Conservation (phyloP, 1,139 yeast genomes). For the Lodderomyces oxycetoniae region DNA sequence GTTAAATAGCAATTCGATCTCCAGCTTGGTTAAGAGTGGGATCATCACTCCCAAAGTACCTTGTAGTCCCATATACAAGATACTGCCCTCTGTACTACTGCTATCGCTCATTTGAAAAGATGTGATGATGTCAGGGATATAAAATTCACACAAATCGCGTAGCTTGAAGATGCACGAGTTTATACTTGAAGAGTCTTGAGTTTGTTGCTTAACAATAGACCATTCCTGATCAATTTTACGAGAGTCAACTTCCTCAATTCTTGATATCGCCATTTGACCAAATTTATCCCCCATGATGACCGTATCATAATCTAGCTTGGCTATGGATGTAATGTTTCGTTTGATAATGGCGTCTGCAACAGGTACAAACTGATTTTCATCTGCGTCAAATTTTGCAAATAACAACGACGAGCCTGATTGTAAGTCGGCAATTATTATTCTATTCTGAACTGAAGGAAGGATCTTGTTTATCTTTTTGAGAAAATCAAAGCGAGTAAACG, state of each 20-base stretch:
- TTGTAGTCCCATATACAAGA: slow-evolving; percentile 70
- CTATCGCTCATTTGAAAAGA: slow-evolving; percentile 52
- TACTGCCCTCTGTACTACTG: slow-evolving; percentile 48
- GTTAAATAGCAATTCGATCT: slow-evolving; percentile 53
- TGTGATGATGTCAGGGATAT: slow-evolving; percentile 67
- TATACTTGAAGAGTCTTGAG: slow-evolving; percentile 39
- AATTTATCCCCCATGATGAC: slow-evolving; percentile 85
- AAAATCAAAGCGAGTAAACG: slow-evolving; percentile 38
- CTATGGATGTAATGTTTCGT: slow-evolving; percentile 60
- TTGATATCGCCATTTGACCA: slow-evolving; percentile 69
- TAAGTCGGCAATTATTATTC: slow-evolving; percentile 3
- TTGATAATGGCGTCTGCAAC: slow-evolving; percentile 67
- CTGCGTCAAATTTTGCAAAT: slow-evolving; percentile 49
- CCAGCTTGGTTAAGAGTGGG: slow-evolving; percentile 63
- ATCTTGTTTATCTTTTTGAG: slow-evolving; percentile 47
- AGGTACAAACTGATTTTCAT: slow-evolving; percentile 51
- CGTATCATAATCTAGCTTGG: slow-evolving; percentile 68
- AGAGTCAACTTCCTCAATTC: slow-evolving; percentile 49
- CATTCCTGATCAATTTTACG: slow-evolving; percentile 48
- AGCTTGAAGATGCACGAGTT: slow-evolving; percentile 57
- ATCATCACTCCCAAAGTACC: slow-evolving; percentile 75
- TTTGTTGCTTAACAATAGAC: slow-evolving; percentile 39
- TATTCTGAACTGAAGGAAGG: slow-evolving; percentile 58
- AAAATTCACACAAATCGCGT: slow-evolving; percentile 54
- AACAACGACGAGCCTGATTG: slow-evolving; percentile 47